phyloP scores from a whole-genome alignment of 768 basidiomycete genomes.

The Leccinum imitatum region DNA sequence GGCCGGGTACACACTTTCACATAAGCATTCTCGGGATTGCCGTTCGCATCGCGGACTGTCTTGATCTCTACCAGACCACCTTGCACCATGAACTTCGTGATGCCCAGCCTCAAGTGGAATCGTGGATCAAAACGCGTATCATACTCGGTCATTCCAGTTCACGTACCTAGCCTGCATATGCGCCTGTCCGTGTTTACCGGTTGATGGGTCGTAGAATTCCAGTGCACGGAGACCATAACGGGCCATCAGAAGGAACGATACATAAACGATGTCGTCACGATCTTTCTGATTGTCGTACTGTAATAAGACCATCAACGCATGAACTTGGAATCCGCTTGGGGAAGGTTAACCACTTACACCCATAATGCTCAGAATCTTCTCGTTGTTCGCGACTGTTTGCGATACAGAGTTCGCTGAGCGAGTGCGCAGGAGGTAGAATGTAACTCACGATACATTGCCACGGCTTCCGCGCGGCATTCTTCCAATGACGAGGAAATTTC shows the following conservation, averaged over 20 bases:
- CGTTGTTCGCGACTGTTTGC: constrained; percentile 64
- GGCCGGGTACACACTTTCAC: constrained; percentile 51
- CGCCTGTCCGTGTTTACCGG: constrained; percentile 83
- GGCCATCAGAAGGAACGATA: constrained; percentile 86
- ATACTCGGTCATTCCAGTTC: neutral
- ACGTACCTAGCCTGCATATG: constrained; percentile 87
- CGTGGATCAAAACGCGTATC: neutral
- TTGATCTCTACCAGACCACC: constrained; percentile 70
- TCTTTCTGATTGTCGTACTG: constrained; percentile 70
- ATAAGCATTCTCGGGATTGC: constrained; percentile 64
- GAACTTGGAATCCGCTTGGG: neutral
- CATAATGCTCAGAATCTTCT: constrained; percentile 78
- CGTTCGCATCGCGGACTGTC: constrained; percentile 57
- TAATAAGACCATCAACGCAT: neutral
- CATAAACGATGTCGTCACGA: constrained; percentile 74
- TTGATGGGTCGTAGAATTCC: constrained; percentile 80
- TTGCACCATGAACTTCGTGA: constrained; percentile 75
- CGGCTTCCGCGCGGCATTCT: constrained; percentile 90
- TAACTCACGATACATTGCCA: constrained; percentile 71
- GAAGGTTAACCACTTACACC: constrained; percentile 45
- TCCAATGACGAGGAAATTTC: constrained; percentile 91
- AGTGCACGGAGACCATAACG: constrained; percentile 75
- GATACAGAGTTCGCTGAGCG: neutral
- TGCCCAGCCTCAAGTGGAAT: constrained; percentile 57
- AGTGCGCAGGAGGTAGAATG: neutral